phyloP scores from a whole-genome alignment of 495 filamentous ascomycete species.

The Bombardia bombarda region DNA sequence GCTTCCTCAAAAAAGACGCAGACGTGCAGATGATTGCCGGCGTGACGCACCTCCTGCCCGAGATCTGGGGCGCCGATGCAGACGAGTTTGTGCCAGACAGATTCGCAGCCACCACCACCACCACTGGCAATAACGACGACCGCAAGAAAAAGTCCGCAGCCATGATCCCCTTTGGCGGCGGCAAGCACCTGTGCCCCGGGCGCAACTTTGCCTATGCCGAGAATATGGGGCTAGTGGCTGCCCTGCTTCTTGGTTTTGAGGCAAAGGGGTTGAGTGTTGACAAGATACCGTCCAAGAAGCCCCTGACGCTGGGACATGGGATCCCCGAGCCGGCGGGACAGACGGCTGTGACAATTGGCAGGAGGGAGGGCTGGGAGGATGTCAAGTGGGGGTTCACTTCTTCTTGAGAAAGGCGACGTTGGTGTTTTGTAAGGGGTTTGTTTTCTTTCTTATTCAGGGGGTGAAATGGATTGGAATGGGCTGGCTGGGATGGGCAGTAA shows the following conservation, averaged over 20 bases:
- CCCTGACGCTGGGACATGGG: not conserved
- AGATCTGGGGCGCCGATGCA: constrained; percentile 28
- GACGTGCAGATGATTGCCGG: constrained; percentile 18
- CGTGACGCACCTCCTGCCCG: constrained; percentile 15
- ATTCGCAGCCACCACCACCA: constrained; percentile 16
- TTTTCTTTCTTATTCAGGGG: no score
- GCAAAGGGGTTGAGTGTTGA: not conserved
- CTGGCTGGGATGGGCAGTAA: no score
- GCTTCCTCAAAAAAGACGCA: constrained; percentile 30
- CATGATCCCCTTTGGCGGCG: constrained; percentile 38
- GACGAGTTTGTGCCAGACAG: constrained; percentile 22
- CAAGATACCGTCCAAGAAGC: constrained; percentile 7
- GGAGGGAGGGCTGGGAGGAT: constrained; percentile 20
- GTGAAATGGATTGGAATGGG: no score
- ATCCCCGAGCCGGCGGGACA: constrained; percentile 2
- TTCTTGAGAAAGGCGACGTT: not conserved
- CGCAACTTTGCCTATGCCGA: constrained; percentile 36
- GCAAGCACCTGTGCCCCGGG: constrained; percentile 37
- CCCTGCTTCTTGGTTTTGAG: constrained; percentile 32
- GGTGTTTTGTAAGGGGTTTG: no score
- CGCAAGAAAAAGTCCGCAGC: constrained; percentile 9
- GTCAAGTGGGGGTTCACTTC: constrained; percentile 14
- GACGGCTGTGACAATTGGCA: constrained; percentile 7
- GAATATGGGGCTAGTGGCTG: constrained; percentile 25
- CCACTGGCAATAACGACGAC: constrained; percentile 4